These are phyloP conservation scores for Coriaria nepalensis DNA, from an alignment of 306 rosid species.

Conservation along the genomic window DNA sequence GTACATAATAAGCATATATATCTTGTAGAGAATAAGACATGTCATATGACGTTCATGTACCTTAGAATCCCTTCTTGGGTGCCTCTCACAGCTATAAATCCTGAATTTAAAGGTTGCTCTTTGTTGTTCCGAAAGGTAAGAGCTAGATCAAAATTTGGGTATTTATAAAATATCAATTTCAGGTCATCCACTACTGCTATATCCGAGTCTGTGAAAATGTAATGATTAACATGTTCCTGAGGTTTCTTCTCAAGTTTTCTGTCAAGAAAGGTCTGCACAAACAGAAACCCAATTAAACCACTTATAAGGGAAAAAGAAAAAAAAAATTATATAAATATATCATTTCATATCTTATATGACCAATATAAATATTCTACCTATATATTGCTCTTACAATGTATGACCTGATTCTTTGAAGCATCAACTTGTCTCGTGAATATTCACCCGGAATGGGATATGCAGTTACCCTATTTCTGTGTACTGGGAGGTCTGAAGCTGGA, in stretches of 20 bases:
- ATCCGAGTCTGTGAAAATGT: conserved; percentile 86
- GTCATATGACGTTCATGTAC: conserved; percentile 20
- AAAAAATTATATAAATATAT: no score
- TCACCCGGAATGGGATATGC: conserved; percentile 69
- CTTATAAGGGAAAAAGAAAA: background rate
- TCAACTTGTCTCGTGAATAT: conserved; percentile 86
- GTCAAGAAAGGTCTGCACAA: conserved; percentile 60
- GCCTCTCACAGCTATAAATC: conserved; percentile 91
- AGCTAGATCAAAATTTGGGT: conserved; percentile 65
- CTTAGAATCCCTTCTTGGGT: conserved; percentile 64
- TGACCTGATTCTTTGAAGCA: conserved; percentile 99
- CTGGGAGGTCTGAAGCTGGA: conserved; percentile 60
- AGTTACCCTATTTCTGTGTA: conserved; percentile 50
- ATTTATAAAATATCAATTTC: conserved; percentile 44
- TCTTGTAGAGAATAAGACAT: background rate
- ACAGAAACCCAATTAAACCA: background rate
- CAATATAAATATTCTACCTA: conserved; percentile 21
- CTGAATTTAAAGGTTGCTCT: conserved; percentile 87
- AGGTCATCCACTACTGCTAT: conserved; percentile 73
- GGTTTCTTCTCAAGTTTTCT: conserved; percentile 38
- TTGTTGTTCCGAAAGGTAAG: conserved; percentile 87
- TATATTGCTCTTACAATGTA: conserved; percentile 73
- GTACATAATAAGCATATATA: no score
- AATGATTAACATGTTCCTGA: conserved; percentile 34
- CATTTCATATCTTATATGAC: no score